phyloP scores from a whole-genome alignment of 2,329 filamentous ascomycete genomes.

The Canariomyces notabilis region DNA sequence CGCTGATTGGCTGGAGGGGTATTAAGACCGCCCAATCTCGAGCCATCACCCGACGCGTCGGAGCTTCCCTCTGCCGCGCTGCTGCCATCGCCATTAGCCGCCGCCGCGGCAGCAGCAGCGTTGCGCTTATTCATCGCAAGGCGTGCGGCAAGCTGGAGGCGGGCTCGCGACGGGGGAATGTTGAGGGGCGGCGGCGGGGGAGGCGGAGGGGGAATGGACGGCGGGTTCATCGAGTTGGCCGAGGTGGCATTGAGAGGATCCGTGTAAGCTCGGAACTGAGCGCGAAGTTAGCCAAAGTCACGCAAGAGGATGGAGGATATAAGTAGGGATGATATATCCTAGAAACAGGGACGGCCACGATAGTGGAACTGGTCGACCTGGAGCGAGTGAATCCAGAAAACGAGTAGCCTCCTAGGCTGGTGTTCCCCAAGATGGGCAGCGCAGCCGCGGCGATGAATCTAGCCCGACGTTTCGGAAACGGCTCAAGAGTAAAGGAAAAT shows the following conservation, averaged over 20 bases:
- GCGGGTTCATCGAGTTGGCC: slow-evolving; percentile 48
- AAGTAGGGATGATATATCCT: too few species aligned
- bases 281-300: too few species aligned
- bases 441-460: neutral
- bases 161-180: slow-evolving; percentile 78
- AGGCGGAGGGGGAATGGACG: slow-evolving; percentile 54
- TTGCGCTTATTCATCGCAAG: slow-evolving; percentile 69
- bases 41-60: slow-evolving; percentile 21
- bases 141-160: slow-evolving; percentile 83
- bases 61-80: slow-evolving; percentile 28
- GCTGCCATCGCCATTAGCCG: slow-evolving; percentile 33
- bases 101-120: slow-evolving; percentile 38
- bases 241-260: slow-evolving; percentile 47
- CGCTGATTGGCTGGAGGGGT: slow-evolving; percentile 23
- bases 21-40: too few species aligned
- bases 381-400: neutral
- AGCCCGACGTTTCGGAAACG: neutral
- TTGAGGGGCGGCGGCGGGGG: slow-evolving; percentile 76
- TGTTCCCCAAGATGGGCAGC: too few species aligned
- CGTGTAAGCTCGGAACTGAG: slow-evolving; percentile 55
- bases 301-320: too few species aligned
- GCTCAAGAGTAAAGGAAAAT: too few species aligned
- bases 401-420: too few species aligned
- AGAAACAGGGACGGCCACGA: neutral
- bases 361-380: too few species aligned